Evolutionary conservation across 2,329 filamentous ascomycete species (phyloP), one percentile per base, ranked within the genome.

Genomic region (Westerdykella sp.): DNA sequence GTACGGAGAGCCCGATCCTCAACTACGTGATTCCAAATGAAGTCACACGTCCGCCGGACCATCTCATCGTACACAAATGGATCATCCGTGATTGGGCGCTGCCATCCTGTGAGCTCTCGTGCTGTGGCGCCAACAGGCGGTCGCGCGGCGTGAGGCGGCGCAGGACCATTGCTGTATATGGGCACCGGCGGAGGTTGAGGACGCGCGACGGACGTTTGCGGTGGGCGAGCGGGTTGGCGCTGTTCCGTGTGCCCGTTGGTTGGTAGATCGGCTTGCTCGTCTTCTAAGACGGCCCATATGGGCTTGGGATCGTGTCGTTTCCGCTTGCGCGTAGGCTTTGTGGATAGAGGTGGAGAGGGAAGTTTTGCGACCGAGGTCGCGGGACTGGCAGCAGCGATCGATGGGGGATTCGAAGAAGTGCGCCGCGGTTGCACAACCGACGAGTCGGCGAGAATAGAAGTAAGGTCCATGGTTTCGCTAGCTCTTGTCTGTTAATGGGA

Each of bases 41-140:
- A 95, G 60, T 95, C 86, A 48, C 84, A 86, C n/a, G 95, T 76
- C 14, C 74, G 65, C 55, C 82, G 84, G n/a, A 81, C 81, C 10
- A 93, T 69, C 47, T 90, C 83, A 54, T 93, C 85, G 43, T 81
- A 77, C 40, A 66, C 50, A 0, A 86, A 85, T 46, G 81, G 80
- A 9, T 79, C 72, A 38, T 84, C 81, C 1, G 81, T 83, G 37
- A 95, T 83, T 28, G 82, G 76, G 6, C 74, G 73, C 47, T 78
- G 75, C 66, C 71, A 76, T 30, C 58, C 59, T 10, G 41, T 21
- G 34, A 60, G 57, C 23, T 56, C 57, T 14, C 43, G 45, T 6
- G 38, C 38, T 32, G 40, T 38, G 45, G 40, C 11, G 37, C 22
- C 21, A 40, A 43, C 46, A 13, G 51, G 45, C 6, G 54, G 51